Evolutionary conservation across 2,329 filamentous ascomycete genomes (phyloP).

Genomic region (Leptosphaerulina australis): DNA sequence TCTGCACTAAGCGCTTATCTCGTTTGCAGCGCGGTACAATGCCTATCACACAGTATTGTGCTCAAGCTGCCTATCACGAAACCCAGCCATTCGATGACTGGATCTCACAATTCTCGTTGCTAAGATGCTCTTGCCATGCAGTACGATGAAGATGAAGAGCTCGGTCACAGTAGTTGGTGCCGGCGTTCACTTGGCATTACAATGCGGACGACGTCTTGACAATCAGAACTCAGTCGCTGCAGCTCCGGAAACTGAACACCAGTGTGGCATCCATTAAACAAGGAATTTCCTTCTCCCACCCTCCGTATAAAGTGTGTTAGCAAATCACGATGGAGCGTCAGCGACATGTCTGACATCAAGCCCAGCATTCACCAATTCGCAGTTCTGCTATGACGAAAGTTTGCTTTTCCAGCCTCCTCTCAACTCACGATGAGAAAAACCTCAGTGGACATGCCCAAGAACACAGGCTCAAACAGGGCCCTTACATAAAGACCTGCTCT

Average conservation of each 20-base stretch:
- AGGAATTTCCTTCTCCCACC: neutral
- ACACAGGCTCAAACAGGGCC: neutral
- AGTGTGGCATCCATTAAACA: neutral
- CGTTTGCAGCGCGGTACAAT: neutral
- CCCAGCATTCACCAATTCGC: constrained; percentile 1
- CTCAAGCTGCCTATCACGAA: neutral
- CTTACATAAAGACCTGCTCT: neutral
- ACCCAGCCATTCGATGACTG: neutral
- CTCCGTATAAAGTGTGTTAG: neutral
- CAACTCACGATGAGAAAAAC: constrained; percentile 15
- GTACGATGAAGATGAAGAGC: constrained; percentile 5
- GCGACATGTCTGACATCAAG: neutral
- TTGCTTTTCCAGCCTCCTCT: neutral
- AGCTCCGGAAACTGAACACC: neutral
- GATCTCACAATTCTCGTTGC: neutral
- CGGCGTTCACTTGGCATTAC: neutral
- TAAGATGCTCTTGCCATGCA: neutral
- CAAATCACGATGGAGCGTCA: neutral
- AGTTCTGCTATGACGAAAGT: neutral
- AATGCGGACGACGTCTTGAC: neutral
- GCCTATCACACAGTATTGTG: neutral
- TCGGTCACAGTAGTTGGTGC: neutral
- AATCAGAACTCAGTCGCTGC: constrained; percentile 3
- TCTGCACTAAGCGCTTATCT: neutral
- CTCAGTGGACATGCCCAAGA: neutral